Percentiles rank a stretch among this genome's conserved stretches.
Evolutionary conservation across 2,329 filamentous ascomycete genomes (phyloP).

Genomic region (Cryoendolithus antarcticus): DNA sequence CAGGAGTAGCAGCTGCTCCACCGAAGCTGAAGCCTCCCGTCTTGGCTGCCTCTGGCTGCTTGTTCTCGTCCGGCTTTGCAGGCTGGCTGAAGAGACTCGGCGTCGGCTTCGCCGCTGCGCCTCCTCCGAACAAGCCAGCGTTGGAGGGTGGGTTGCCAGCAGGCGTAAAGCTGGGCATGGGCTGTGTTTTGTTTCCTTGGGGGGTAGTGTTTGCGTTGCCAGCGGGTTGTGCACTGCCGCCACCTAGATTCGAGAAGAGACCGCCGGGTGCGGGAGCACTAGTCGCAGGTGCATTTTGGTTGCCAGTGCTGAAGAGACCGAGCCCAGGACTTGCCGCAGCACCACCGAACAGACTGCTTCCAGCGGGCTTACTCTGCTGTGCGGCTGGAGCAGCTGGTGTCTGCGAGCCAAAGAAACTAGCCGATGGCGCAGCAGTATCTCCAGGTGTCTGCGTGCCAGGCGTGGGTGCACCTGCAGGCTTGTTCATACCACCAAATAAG

Average conservation of each 20-base stretch:
- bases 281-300: slow-evolving; percentile 1
- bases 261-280: slow-evolving; percentile 2
- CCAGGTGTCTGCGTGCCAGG: slow-evolving; percentile 7
- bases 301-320: not conserved
- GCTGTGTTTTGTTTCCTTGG: slow-evolving; percentile 10
- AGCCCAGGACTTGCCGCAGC: not conserved
- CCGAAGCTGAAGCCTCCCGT: not conserved
- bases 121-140: slow-evolving; percentile 2
- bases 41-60: slow-evolving; percentile 2
- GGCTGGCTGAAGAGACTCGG: slow-evolving; percentile 7
- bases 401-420: slow-evolving; percentile 1
- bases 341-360: slow-evolving; percentile 3
- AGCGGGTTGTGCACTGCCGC: not conserved
- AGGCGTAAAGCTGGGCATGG: slow-evolving; percentile 15
- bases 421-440: slow-evolving; percentile 1
- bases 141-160: slow-evolving; percentile 16
- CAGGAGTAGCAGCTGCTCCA: slow-evolving; percentile 1
- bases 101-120: slow-evolving; percentile 5
- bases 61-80: slow-evolving; percentile 7
- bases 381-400: not conserved
- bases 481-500: too few relatives aligned
- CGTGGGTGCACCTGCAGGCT: too few relatives aligned
- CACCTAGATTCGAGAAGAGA: slow-evolving; percentile 3
- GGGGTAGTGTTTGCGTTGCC: slow-evolving; percentile 12
- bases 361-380: slow-evolving; percentile 3